Conservation (phyloP, 139 green algal genomes). For the Tetraselmis chui region DNA sequence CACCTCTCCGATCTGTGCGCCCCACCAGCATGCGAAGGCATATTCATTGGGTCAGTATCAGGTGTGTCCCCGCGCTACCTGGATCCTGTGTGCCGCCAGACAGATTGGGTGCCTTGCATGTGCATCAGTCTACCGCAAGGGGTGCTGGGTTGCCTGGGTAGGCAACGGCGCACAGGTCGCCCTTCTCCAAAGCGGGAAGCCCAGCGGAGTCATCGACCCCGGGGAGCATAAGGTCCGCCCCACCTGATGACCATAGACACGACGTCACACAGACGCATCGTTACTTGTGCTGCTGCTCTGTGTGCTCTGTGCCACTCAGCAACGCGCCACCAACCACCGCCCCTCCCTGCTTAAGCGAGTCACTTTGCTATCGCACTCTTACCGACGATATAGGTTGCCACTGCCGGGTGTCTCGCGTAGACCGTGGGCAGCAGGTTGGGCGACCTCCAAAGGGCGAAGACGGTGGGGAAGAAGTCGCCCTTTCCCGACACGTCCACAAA, state of each 20-base stretch:
- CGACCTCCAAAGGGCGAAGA: slow-evolving; percentile 46
- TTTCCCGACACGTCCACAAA: slow-evolving; percentile 42
- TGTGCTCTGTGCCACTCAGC: neutral
- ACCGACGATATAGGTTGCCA: neutral
- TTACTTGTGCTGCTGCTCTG: neutral
- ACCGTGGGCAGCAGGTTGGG: slow-evolving; percentile 40
- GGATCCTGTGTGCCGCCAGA: too few relatives aligned
- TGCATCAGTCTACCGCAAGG: slow-evolving; percentile 40
- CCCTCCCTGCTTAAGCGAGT: too few relatives aligned
- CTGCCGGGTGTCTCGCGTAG: slow-evolving; percentile 39
- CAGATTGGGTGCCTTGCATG: too few relatives aligned
- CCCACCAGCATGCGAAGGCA: too few relatives aligned
- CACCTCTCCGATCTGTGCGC: neutral
- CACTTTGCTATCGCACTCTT: too few relatives aligned
- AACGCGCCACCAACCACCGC: neutral
- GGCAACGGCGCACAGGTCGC: slow-evolving; percentile 27
- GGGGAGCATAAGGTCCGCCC: slow-evolving; percentile 64
- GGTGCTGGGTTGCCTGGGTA: slow-evolving; percentile 47
- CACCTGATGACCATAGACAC: slow-evolving; percentile 13
- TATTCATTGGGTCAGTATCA: too few relatives aligned
- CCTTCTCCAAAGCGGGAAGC: slow-evolving; percentile 23
- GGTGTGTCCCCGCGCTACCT: too few relatives aligned
- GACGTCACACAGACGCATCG: neutral
- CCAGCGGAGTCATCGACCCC: slow-evolving; percentile 22
- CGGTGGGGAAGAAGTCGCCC: slow-evolving; percentile 40